Percentiles rank a stretch among this genome's conserved stretches.
Conservation (phyloP, 2,329 filamentous ascomycete genomes). For the Hymenoscyphus occultus region DNA sequence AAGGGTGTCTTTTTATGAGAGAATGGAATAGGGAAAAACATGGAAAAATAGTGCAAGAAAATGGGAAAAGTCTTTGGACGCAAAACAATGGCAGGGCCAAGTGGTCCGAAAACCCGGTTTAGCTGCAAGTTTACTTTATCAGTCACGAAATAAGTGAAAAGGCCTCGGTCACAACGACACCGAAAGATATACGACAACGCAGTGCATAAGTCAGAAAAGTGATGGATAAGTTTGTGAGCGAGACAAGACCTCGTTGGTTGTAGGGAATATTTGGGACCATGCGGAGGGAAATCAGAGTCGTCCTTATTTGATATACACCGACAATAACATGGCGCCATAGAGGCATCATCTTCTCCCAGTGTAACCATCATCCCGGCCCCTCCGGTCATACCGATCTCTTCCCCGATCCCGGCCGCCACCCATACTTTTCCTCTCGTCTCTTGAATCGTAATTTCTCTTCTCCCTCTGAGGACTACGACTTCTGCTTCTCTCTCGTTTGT, state of each 20-base stretch:
- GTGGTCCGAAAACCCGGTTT: no score
- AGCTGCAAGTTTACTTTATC: no score
- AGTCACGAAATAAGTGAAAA: no score
- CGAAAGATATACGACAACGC: no score
- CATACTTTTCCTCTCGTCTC: constrained; percentile 20
- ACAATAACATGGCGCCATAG: background rate
- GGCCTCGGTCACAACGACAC: no score
- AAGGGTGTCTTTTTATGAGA: no score
- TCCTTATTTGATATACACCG: constrained; percentile 5
- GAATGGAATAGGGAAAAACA: no score
- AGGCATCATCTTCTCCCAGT: constrained; percentile 6
- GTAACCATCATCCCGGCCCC: constrained; percentile 28
- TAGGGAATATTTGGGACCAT: background rate
- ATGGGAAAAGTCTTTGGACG: no score
- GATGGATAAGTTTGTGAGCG: background rate
- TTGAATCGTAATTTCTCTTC: constrained; percentile 22
- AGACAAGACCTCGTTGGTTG: background rate
- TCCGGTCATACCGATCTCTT: constrained; percentile 25
- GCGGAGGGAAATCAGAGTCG: background rate
- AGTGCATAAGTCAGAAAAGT: background rate
- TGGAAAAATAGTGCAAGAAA: no score
- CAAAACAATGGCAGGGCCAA: no score
- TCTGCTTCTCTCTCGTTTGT: constrained; percentile 33
- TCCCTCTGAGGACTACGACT: constrained; percentile 34
- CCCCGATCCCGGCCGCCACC: constrained; percentile 24